A percentile compares a stretch with the other conserved stretches of the same genome.
Evolutionary conservation across 208 protist genomes (phyloP).

Genomic region (Blastocrithidia nonstop): DNA sequence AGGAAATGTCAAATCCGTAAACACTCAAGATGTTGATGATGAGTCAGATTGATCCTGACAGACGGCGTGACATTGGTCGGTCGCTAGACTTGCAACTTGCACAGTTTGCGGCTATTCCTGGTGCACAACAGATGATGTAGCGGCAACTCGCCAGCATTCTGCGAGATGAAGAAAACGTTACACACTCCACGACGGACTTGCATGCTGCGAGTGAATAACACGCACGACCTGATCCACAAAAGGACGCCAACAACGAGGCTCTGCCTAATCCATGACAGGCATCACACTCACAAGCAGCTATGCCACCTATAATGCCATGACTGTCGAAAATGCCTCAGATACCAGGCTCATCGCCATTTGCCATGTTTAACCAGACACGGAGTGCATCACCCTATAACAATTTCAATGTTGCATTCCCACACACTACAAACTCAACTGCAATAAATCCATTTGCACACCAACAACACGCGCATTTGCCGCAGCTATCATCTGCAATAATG

Average conservation of each 20-base stretch:
- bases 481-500: too few relatives aligned
- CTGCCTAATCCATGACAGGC: slow-evolving; percentile 42
- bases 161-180: slow-evolving; percentile 11
- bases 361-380: too few relatives aligned
- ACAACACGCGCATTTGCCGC: too few relatives aligned
- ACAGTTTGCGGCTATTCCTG: slow-evolving; percentile 46
- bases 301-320: background rate
- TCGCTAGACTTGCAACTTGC: slow-evolving; percentile 40
- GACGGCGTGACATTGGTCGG: slow-evolving; percentile 27
- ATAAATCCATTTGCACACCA: too few relatives aligned
- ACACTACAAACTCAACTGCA: too few relatives aligned
- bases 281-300: too few relatives aligned
- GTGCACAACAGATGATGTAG: slow-evolving; percentile 46
- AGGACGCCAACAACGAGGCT: slow-evolving; percentile 34
- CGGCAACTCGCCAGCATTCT: slow-evolving; percentile 23
- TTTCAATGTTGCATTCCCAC: too few relatives aligned
- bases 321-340: background rate
- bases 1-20: slow-evolving; percentile 37
- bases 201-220: slow-evolving; percentile 7
- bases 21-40: slow-evolving; percentile 59
- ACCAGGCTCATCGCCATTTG: too few relatives aligned
- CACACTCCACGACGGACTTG: slow-evolving; percentile 6
- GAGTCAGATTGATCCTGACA: slow-evolving; percentile 52
- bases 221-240: slow-evolving; percentile 21
- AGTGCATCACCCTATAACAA: too few relatives aligned